Percentiles rank a stretch among this genome's conserved stretches.
phyloP scores from a whole-genome alignment of 1,139 yeast genomes.

The Diutina sp. region DNA sequence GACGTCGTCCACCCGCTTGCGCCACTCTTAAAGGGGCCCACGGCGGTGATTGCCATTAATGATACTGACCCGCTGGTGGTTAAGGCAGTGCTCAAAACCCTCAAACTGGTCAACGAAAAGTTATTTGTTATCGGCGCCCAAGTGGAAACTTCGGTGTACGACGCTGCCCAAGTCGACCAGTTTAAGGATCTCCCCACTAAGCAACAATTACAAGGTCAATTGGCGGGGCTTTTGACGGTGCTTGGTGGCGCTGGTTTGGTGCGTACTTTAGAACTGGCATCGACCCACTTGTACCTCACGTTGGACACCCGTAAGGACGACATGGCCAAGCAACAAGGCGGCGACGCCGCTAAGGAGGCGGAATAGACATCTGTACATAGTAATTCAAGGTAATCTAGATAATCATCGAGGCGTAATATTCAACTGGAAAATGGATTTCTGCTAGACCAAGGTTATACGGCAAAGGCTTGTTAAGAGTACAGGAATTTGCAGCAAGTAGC shows the following conservation, averaged over 20 bases:
- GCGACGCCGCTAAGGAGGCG: background rate
- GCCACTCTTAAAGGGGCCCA: conserved; percentile 69
- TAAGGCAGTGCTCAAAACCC: conserved; percentile 42
- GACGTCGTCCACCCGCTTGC: conserved; percentile 48
- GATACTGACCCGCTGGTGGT: conserved; percentile 62
- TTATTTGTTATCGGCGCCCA: conserved; percentile 77
- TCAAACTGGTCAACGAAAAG: conserved; percentile 58
- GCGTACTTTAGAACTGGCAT: conserved; percentile 59
- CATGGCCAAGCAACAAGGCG: background rate
- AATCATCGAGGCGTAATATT: no score
- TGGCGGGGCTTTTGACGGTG: conserved; percentile 73
- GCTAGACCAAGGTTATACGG: background rate
- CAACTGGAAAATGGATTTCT: no score
- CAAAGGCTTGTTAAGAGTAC: no score
- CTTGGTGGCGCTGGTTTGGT: conserved; percentile 87
- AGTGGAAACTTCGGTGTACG: conserved; percentile 48
- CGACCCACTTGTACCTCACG: conserved; percentile 60
- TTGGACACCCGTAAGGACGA: conserved; percentile 21
- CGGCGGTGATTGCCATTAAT: conserved; percentile 64
- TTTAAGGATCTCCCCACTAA: conserved; percentile 68
- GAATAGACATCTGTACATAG: background rate
- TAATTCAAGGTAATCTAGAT: background rate
- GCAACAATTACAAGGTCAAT: conserved; percentile 63
- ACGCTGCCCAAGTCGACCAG: conserved; percentile 37
- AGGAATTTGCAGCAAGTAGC: no score